phyloP scores from a whole-genome alignment of 306 rosid genomes.

The Lathyrus sativus region DNA sequence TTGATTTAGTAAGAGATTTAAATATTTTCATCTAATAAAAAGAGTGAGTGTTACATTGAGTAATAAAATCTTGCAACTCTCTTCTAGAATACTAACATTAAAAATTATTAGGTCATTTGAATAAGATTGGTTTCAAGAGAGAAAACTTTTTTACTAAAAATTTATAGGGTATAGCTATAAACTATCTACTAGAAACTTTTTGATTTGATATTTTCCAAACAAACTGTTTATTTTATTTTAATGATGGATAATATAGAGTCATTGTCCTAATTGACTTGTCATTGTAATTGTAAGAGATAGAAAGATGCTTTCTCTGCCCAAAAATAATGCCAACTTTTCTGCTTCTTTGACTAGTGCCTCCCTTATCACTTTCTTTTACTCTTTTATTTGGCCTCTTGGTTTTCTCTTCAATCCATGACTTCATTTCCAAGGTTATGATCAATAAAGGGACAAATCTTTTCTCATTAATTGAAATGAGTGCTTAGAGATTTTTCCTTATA shows the following conservation, averaged over 20 bases:
- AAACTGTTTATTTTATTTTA: neutral
- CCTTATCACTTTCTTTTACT: constrained; percentile 9
- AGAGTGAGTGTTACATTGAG: too few species aligned
- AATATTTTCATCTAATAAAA: too few species aligned
- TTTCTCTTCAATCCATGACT: constrained; percentile 28
- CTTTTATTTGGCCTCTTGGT: neutral
- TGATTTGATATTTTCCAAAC: too few species aligned
- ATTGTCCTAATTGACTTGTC: constrained; percentile 60
- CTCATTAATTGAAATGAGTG: constrained; percentile 20
- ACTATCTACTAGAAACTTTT: too few species aligned
- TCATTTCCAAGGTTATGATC: constrained; percentile 34
- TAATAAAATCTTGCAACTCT: too few species aligned
- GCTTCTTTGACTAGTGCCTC: constrained; percentile 47
- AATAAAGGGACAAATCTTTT: constrained; percentile 2
- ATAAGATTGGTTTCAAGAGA: too few species aligned
- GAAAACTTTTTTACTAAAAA: too few species aligned
- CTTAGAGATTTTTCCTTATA: constrained; percentile 9
- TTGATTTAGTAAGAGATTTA: too few species aligned
- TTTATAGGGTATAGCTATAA: too few species aligned
- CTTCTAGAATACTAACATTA: too few species aligned
- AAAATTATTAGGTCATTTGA: too few species aligned
- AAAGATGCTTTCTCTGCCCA: constrained; percentile 45
- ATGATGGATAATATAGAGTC: constrained; percentile 39
- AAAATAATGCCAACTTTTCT: constrained; percentile 47
- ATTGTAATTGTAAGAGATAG: constrained; percentile 20